Conservation (phyloP, 2,329 filamentous ascomycete species). For the Colletotrichum theobromicola region DNA sequence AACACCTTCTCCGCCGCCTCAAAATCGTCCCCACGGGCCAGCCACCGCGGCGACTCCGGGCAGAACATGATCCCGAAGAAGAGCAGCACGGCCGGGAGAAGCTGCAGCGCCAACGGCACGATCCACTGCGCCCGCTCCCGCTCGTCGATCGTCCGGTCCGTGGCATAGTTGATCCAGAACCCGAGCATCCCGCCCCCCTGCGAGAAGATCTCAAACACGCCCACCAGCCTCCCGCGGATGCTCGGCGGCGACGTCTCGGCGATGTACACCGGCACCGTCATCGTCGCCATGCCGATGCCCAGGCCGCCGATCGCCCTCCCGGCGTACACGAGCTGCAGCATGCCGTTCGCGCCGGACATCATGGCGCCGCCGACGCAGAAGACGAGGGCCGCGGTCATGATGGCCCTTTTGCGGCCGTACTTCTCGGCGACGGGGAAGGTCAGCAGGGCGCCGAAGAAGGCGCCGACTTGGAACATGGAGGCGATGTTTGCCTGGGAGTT, state of each 20-base stretch:
- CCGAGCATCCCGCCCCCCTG: conserved; percentile 55
- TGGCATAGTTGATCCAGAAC: conserved; percentile 41
- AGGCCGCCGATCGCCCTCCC: conserved; percentile 58
- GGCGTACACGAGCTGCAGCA: conserved; percentile 59
- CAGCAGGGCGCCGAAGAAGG: conserved; percentile 58
- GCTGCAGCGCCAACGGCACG: conserved; percentile 47
- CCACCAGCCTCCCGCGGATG: conserved; percentile 56
- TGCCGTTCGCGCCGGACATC: conserved; percentile 33
- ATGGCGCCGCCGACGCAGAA: conserved; percentile 54
- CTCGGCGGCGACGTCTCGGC: conserved; percentile 60
- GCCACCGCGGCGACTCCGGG: conserved; percentile 42
- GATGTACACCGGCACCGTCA: conserved; percentile 63
- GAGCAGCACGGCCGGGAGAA: conserved; percentile 41
- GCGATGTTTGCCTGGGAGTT: conserved; percentile 33
- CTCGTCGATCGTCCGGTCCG: conserved; percentile 27
- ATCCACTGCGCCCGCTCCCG: conserved; percentile 38
- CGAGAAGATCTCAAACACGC: conserved; percentile 56
- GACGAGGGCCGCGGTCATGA: conserved; percentile 55
- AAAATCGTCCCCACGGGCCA: conserved; percentile 36
- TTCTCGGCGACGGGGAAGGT: conserved; percentile 61
- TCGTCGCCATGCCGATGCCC: conserved; percentile 54
- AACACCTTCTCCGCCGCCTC: conserved; percentile 43
- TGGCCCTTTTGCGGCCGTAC: conserved; percentile 57
- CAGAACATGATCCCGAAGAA: conserved; percentile 36
- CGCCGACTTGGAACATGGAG: conserved; percentile 59